A percentile compares a stretch with the other conserved stretches of the same genome.
Evolutionary conservation across 192 early-diverging fungal genomes (phyloP).

Genomic region (Coemansia sp.): DNA sequence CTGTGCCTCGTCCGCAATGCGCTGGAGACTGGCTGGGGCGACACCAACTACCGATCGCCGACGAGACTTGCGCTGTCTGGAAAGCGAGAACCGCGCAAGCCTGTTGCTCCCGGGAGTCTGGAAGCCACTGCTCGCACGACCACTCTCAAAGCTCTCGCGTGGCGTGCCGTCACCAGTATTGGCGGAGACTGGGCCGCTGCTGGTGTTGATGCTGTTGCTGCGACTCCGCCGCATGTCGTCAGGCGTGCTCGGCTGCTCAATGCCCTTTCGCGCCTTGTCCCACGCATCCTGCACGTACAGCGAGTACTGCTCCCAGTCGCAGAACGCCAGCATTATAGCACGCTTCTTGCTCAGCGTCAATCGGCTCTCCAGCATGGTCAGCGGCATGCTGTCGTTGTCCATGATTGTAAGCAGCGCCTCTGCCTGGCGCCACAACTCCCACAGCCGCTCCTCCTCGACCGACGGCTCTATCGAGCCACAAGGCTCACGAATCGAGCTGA

Average conservation of each 20-base stretch:
- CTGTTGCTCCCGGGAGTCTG: constrained; percentile 10
- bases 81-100: constrained; percentile 36
- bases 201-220: constrained; percentile 32
- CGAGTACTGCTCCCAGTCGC: constrained; percentile 59
- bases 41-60: constrained; percentile 52
- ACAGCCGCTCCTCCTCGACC: constrained; percentile 54
- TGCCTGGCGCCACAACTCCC: constrained; percentile 56
- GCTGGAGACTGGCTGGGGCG: constrained; percentile 53
- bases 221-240: constrained; percentile 28
- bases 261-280: constrained; percentile 50
- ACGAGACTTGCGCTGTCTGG: constrained; percentile 45
- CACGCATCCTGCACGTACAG: constrained; percentile 54
- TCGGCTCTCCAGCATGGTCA: constrained; percentile 31
- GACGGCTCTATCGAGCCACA: constrained; percentile 53
- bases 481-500: constrained; percentile 42
- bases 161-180: constrained; percentile 2
- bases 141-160: constrained; percentile 22
- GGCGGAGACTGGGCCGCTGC: constrained; percentile 7
- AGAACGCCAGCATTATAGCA: constrained; percentile 55
- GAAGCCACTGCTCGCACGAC: constrained; percentile 24
- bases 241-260: constrained; percentile 23
- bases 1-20: constrained; percentile 49
- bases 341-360: constrained; percentile 56
- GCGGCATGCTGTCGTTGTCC: constrained; percentile 54
- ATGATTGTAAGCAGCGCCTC: constrained; percentile 56